Conservation (phyloP, 306 rosid species). For the Rosa lucieae region DNA sequence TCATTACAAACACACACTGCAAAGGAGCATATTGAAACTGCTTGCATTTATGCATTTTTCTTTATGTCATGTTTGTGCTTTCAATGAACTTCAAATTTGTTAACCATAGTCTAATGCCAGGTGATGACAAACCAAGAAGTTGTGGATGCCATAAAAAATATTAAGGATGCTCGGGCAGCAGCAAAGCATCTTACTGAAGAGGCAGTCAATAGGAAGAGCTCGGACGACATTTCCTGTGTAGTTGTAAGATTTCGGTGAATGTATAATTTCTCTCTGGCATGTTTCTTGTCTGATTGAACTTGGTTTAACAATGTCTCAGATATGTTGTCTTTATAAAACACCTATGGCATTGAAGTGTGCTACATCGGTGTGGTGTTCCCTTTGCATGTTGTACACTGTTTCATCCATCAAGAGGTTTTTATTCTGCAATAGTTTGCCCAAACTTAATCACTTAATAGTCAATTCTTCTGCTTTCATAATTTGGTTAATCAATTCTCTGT, state of each 20-base stretch:
- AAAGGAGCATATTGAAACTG: background rate
- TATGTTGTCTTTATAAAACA: constrained; percentile 16
- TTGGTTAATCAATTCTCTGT: background rate
- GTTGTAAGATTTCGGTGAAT: constrained; percentile 68
- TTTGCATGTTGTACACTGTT: background rate
- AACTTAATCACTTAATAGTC: background rate
- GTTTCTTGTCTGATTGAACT: background rate
- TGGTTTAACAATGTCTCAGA: background rate
- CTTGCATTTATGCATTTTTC: background rate
- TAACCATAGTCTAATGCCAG: constrained; percentile 39
- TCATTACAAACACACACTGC: background rate
- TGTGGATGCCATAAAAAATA: constrained; percentile 53
- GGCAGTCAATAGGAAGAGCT: constrained; percentile 77
- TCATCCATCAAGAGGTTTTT: background rate
- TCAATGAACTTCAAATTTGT: background rate
- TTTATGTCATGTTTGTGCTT: background rate
- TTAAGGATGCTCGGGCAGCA: constrained; percentile 84
- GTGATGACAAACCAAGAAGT: constrained; percentile 96
- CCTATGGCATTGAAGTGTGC: constrained; percentile 15
- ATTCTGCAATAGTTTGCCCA: background rate
- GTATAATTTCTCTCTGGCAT: background rate
- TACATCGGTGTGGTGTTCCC: background rate
- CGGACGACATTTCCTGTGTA: constrained; percentile 85
- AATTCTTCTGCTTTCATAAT: background rate
- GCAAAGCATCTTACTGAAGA: constrained; percentile 83